Evolutionary conservation across 2,329 filamentous ascomycete genomes (phyloP), one percentile per base, ranked within the genome.

Genomic region (Nigrospora sphaerica): DNA sequence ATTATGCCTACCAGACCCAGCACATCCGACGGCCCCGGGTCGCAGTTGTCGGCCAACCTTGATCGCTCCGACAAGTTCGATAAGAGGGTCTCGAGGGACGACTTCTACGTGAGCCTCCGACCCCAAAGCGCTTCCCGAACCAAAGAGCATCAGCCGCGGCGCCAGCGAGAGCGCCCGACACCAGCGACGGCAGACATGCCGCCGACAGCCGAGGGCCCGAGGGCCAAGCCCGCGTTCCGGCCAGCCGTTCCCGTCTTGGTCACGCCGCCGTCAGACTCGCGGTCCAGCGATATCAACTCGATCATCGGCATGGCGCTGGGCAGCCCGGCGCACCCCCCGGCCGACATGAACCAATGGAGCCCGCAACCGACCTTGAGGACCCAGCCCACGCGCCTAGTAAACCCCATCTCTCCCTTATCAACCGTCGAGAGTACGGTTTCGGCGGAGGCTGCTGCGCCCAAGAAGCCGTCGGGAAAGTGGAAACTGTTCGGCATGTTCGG

Each of bases 251-350:
- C 23, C 23, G 23, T 28, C 23, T 28, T 28, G 7, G 7, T 28
- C 23, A 28, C 23, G 23, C 23, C 23, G 23, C 7, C 23, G 5
- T 28, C 23, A 28, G 7, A 10, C 7, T 10, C 23, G 7, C 23
- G 6, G 5, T 28, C 23, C 23, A 28, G 23, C 23, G 34, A 36
- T 36, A 17, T 17, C 13, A 11, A 11, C 34, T n/a, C 40, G 14
- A 72, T 70, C 54, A 89, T 90, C 50, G 86, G 86, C 11, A 83
- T 90, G 74, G 86, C 86, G 1, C 66, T 89, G 46, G 86, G 85
- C 32, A 89, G 85, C 57, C 86, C 86, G 19, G 68, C 72, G n/a
- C 68, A 69, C 35, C 62, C 66, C 14, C 66, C 67, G 33, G 49
- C 54, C 17, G 60, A 60, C 36, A 54, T 54, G 46, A 49, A 45